Conservation (phyloP, 2,329 filamentous ascomycete species). For the Epichloe gansuensis region DNA sequence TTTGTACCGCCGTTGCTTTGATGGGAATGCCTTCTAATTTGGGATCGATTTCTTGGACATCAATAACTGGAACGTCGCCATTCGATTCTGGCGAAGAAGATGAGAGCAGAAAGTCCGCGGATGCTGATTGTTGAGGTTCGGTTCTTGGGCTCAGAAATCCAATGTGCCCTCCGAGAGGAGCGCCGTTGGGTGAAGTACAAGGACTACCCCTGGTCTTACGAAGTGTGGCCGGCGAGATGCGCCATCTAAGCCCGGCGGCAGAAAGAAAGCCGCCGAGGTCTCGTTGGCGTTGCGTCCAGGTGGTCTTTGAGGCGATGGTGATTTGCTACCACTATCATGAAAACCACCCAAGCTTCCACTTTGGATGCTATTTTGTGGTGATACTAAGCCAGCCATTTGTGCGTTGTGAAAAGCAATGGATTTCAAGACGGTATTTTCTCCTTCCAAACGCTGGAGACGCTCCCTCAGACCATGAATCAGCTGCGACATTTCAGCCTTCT, state of each 20-base stretch:
- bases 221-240: slow-evolving; percentile 23
- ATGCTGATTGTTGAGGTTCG: slow-evolving; percentile 24
- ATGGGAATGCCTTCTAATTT: slow-evolving; percentile 48
- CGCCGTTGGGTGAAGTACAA: slow-evolving; percentile 21
- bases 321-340: slow-evolving; percentile 8
- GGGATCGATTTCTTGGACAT: slow-evolving; percentile 45
- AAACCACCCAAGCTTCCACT: slow-evolving; percentile 15
- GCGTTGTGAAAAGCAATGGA: slow-evolving; percentile 18
- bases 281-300: slow-evolving; percentile 11
- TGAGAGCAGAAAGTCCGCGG: slow-evolving; percentile 23
- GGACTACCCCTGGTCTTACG: slow-evolving; percentile 17
- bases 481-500: slow-evolving; percentile 28
- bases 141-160: slow-evolving; percentile 33
- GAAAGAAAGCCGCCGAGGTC: slow-evolving; percentile 12
- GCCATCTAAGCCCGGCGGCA: slow-evolving; percentile 23
- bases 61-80: slow-evolving; percentile 35
- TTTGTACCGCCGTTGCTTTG: slow-evolving; percentile 40
- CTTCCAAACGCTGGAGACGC: slow-evolving; percentile 23
- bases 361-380: slow-evolving; percentile 17
- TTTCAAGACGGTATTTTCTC: slow-evolving; percentile 24
- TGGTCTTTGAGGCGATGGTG: slow-evolving; percentile 10
- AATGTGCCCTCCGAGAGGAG: slow-evolving; percentile 25
- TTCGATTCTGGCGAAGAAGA: slow-evolving; percentile 18
- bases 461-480: slow-evolving; percentile 31
- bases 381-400: slow-evolving; percentile 18